Base-by-base conservation (phyloP, 1,284 basidiomycete genomes). In the Uromyces viciae-fabae region DNA sequence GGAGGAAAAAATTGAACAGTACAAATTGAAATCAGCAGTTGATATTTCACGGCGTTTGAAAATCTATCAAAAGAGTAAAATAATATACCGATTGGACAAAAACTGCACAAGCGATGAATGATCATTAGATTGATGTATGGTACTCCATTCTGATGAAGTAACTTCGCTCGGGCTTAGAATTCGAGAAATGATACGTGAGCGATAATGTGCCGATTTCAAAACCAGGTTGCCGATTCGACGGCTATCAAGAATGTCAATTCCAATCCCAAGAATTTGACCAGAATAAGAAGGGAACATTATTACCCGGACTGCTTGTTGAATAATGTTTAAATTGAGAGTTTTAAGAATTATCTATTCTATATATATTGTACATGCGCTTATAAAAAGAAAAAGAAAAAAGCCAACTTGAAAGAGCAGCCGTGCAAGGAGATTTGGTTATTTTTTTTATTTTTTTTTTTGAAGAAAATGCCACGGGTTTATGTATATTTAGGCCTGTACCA, bases 191-290 rank as follows among this genome's bases (percentile, higher is more conserved):
- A 75, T 62, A 15, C 74, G 54, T 3, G 56, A 2, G 22, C 25
- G 74, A 3, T 33, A 31, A n/a, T 36, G 28, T 22, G 11, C 3
- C 43, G 74, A 75, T 14, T 43, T 43, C 22, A 5, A 1, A 2
- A 75, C 8, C 9, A 75, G 15, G 19, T 33, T 4, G 25, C 54
- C 1, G 1, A 75, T n/a, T 28, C 74, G 54, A 11, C 36, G 36
- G 38, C 52, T 62, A 46, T 75, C 38, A 8, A 75, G 19, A 28
- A 75, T 62, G 31, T 75, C 74, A 38, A 75, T 46, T 11, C 74
- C 74, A 14, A 75, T 58, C 17, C 74, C 74, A 19, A 75, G 9
- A 3, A 75, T 64, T 15, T 36, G 43, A 73, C 22, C 11, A 25
- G 19, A 60, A 31, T 15, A 25, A 60, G 56, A 22, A 11, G 46